These are phyloP conservation scores for Ogataea saltuana DNA, from an alignment of 805 yeast genomes.

Conservation along the genomic window DNA sequence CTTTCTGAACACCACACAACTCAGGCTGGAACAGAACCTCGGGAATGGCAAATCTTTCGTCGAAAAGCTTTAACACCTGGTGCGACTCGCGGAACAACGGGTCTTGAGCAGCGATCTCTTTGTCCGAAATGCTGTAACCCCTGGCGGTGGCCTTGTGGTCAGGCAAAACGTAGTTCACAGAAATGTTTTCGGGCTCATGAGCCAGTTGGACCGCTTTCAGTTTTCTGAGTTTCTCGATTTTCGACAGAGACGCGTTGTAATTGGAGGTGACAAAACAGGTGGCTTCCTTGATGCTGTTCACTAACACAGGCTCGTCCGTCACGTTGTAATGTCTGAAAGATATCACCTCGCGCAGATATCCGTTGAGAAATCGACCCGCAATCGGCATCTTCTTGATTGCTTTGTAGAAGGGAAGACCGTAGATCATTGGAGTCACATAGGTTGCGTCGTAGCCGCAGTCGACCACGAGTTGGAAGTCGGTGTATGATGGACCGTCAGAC, in stretches of 20 bases:
- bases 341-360: constrained; percentile 77
- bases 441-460: constrained; percentile 90
- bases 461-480: constrained; percentile 73
- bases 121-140: constrained; percentile 50
- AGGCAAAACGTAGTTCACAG: constrained; percentile 79
- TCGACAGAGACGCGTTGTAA: constrained; percentile 39
- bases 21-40: constrained; percentile 87
- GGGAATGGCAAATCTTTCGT: constrained; percentile 87
- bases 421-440: constrained; percentile 80
- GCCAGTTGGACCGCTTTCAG: constrained; percentile 19
- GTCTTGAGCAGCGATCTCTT: constrained; percentile 12
- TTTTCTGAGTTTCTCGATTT: constrained; percentile 29
- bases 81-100: constrained; percentile 14
- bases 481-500: constrained; percentile 18
- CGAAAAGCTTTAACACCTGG: constrained; percentile 68
- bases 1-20: constrained; percentile 70
- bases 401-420: constrained; percentile 73
- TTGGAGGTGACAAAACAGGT: constrained; percentile 68
- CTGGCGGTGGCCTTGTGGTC: constrained; percentile 78
- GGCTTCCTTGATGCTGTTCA: constrained; percentile 82
- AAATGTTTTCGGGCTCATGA: constrained; percentile 33
- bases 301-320: constrained; percentile 82
- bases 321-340: constrained; percentile 93
- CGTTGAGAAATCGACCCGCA: constrained; percentile 85
- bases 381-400: constrained; percentile 79